Conservation (phyloP, 208 protist species). For the Naegleria fowleri region DNA sequence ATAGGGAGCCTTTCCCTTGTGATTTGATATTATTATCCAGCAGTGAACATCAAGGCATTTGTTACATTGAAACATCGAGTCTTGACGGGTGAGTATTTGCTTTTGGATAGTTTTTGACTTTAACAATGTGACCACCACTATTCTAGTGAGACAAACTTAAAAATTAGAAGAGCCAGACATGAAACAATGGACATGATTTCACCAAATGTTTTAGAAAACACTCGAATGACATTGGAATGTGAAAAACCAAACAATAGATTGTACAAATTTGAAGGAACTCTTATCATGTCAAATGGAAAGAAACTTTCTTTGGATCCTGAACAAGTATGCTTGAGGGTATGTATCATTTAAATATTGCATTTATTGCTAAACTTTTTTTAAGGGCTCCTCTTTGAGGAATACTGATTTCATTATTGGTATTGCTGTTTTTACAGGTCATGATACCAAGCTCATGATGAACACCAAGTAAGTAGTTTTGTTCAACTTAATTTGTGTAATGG, state of each 20-base stretch:
- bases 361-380: too few species aligned
- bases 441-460: conserved; percentile 40
- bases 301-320: neutral
- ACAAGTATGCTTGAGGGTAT: neutral
- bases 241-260: neutral
- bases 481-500: too few species aligned
- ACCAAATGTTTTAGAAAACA: neutral
- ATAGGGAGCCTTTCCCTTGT: conserved; percentile 23
- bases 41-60: neutral
- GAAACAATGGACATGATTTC: neutral
- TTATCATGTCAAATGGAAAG: neutral
- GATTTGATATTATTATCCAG: conserved; percentile 17
- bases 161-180: neutral
- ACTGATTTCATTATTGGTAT: conserved; percentile 49
- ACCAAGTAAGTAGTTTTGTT: neutral
- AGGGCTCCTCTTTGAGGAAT: conserved; percentile 45
- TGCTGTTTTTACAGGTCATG: conserved; percentile 49
- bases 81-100: conserved; percentile 13
- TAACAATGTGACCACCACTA: neutral
- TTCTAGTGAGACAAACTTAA: neutral
- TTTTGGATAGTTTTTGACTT: neutral
- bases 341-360: neutral
- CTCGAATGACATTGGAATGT: neutral
- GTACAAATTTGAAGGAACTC: neutral
- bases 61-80: conserved; percentile 29